These are phyloP conservation scores for Penicillium mononematosum DNA, from an alignment of 495 filamentous ascomycete genomes.

Conservation along the genomic window DNA sequence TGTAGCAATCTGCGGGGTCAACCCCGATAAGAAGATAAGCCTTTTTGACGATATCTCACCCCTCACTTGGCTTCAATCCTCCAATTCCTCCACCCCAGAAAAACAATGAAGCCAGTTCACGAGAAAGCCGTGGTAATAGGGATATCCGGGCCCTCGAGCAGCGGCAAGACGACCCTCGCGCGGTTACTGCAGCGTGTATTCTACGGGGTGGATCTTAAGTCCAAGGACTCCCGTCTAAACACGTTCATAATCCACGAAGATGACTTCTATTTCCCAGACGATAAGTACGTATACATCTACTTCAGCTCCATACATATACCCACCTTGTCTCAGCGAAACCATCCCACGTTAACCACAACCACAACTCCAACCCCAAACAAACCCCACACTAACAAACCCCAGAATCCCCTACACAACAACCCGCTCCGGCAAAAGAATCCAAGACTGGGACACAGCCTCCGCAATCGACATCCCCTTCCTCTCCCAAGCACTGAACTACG, in stretches of 20 bases:
- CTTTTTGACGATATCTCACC: not conserved
- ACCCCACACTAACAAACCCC: not conserved
- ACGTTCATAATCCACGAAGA: constrained; percentile 87
- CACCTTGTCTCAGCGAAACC: not conserved
- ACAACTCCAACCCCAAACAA: not conserved
- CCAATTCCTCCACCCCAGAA: not conserved
- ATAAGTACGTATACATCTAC: constrained; percentile 47
- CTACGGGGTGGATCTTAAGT: constrained; percentile 19
- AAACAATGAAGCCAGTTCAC: constrained; percentile 1
- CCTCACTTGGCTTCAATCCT: not conserved
- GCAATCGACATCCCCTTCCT: constrained; percentile 69
- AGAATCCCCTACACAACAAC: constrained; percentile 53
- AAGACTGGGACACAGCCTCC: constrained; percentile 85
- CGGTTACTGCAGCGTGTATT: constrained; percentile 73
- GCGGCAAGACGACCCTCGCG: constrained; percentile 78
- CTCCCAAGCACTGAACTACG: constrained; percentile 56
- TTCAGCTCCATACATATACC: not conserved
- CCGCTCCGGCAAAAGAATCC: constrained; percentile 49
- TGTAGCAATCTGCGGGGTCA: too few relatives aligned
- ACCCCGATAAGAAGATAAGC: constrained; percentile 6
- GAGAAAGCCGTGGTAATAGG: constrained; percentile 57
- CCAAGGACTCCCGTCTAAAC: constrained; percentile 13
- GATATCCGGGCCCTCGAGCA: constrained; percentile 72
- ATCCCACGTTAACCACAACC: not conserved
- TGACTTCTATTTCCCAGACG: constrained; percentile 83